A percentile compares a stretch with the other conserved stretches of the same genome.
These are phyloP conservation scores for Streptanthus diversifolius DNA, from an alignment of 345 rosid species.

Conservation along the genomic window DNA sequence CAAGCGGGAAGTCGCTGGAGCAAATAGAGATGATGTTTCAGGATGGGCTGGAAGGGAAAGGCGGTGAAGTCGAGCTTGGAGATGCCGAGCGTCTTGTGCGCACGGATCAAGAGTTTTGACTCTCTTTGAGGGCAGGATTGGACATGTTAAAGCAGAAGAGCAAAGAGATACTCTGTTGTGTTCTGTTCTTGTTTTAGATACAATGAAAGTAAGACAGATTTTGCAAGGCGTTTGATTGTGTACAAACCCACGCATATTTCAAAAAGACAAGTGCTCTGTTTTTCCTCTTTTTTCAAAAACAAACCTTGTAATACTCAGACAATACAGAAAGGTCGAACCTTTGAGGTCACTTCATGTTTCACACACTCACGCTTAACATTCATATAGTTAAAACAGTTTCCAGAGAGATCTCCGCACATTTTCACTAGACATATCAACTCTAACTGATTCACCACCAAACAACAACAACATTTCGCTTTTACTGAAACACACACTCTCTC, in stretches of 20 bases:
- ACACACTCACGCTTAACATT: not conserved
- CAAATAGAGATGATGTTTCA: slow-evolving; percentile 64
- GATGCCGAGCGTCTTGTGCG: slow-evolving; percentile 72
- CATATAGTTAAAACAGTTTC: slow-evolving; percentile 3
- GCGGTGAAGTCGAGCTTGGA: slow-evolving; percentile 56
- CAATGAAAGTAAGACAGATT: slow-evolving; percentile 9
- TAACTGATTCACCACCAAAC: not conserved
- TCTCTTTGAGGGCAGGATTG: not conserved
- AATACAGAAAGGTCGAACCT: slow-evolving; percentile 7
- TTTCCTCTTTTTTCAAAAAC: slow-evolving; percentile 8
- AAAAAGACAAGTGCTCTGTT: not conserved
- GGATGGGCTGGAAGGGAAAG: slow-evolving; percentile 37
- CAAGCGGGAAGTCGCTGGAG: slow-evolving; percentile 79
- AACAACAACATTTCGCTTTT: slow-evolving; percentile 12
- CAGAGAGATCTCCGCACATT: not conserved
- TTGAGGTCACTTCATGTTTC: slow-evolving; percentile 9
- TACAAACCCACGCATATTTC: slow-evolving; percentile 6
- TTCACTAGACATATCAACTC: not conserved
- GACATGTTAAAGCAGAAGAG: slow-evolving; percentile 6
- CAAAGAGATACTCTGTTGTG: not conserved
- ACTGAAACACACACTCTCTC: not conserved
- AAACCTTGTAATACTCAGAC: slow-evolving; percentile 15
- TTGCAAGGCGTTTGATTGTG: slow-evolving; percentile 11
- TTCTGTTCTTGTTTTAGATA: slow-evolving; percentile 13
- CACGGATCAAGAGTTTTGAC: slow-evolving; percentile 33